Evolutionary conservation across 2,329 filamentous ascomycete genomes (phyloP).

Genomic region (Colletotrichum sp.): DNA sequence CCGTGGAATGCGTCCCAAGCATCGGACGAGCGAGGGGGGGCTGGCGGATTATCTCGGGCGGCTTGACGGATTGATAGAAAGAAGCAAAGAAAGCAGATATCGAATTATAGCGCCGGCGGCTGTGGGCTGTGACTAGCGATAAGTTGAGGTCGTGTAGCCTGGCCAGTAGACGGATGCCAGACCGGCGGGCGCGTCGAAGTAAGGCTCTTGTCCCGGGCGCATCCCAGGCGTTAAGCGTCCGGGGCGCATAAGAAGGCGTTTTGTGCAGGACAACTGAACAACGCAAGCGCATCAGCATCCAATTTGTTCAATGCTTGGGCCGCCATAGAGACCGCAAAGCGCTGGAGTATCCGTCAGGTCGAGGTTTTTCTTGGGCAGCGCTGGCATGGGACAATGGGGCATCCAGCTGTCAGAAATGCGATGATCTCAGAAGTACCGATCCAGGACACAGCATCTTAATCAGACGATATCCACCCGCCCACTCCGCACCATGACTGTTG

Average conservation of each 20-base stretch:
- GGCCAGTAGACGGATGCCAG: not conserved
- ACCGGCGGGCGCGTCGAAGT: not conserved
- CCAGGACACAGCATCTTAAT: constrained; percentile 3
- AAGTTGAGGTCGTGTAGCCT: not conserved
- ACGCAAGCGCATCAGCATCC: not conserved
- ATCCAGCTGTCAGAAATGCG: not conserved
- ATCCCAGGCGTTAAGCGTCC: not conserved
- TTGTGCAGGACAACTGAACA: not conserved
- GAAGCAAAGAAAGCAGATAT: not conserved
- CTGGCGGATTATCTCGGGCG: not conserved
- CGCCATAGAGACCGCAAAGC: not conserved
- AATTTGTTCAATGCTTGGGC: not conserved
- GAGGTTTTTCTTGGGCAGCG: not conserved
- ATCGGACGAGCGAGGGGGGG: not conserved
- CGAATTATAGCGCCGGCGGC: not conserved
- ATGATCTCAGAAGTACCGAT: constrained; percentile 17
- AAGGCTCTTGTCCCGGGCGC: not conserved
- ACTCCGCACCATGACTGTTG: constrained; percentile 3
- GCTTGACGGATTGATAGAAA: not conserved
- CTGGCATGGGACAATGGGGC: not conserved
- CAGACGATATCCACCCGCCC: constrained; percentile 18
- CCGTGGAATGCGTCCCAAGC: not conserved
- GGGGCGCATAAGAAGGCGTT: not conserved
- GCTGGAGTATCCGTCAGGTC: not conserved
- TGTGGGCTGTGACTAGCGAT: not conserved